Evolutionary conservation across 1,284 basidiomycete genomes (phyloP), one percentile per base, ranked within the genome.

Genomic region (Cryptococcus amylolentus): DNA sequence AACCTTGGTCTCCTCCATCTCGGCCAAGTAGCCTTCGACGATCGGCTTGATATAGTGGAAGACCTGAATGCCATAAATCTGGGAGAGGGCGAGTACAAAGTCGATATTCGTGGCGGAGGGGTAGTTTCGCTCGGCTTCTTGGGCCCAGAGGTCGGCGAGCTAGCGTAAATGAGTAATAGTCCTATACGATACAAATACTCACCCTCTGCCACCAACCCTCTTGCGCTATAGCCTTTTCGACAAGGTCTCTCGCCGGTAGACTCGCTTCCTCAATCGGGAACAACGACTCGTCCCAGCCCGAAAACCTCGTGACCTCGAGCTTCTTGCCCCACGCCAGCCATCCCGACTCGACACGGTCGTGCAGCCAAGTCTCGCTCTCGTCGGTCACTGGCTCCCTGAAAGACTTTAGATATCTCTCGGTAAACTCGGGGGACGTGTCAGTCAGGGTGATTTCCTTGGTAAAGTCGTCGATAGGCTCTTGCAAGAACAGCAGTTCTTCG

Each of bases 311-410:
- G 35, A 84, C 90, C 68, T 87, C 86, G 56, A 92, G 80, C 40
- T 80, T 81, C 48, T 84, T 77, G 38, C 84, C 81, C 92, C 94
- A 97, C 1, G 86, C 80, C 51, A 98, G 78, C 82, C 95, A 97
- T 1, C 94, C 95, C 1, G 88, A 89, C 48, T 81, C 78, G 23
- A 88, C 79, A 71, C 92, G 90, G 79, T 98, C 95, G 55, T 73
- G 64, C n/a, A 79, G 64, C 26, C 72, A 57, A 1, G 70, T 70
- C 18, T 67, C 52, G 5, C 60, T 59, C 43, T 75, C 72, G 31
- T 73, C 63, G 40, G 65, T 60, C 31, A 77, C 50, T 5, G 75
- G 76, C 54, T 79, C 71, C 12, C 71, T 67, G 70, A 82, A 80
- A n/a, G 70, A 66, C 0, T 69, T 68, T 28, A 82, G 76, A 64